Percentiles rank a stretch among this genome's conserved stretches.
These are phyloP conservation scores for Pythium biforme DNA, from an alignment of 352 stramenopile genomes.

Conservation along the genomic window DNA sequence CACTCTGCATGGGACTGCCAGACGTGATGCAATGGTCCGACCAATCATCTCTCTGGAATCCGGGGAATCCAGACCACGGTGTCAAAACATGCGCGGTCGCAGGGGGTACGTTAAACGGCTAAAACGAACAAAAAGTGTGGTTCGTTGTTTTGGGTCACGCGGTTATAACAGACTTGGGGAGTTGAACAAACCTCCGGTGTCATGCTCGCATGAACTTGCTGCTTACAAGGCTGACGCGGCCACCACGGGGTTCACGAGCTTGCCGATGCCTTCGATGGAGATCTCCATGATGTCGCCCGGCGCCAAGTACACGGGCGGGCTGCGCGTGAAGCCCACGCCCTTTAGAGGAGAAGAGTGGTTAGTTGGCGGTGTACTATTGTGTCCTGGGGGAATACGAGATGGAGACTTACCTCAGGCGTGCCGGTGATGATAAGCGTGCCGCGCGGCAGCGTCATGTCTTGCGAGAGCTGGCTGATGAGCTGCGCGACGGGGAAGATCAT, in stretches of 20 bases:
- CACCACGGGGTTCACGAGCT: conserved; percentile 84
- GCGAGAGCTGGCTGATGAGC: conserved; percentile 87
- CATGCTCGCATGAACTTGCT: too few species aligned
- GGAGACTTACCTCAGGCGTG: conserved; percentile 70
- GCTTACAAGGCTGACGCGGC: conserved; percentile 59
- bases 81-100: not conserved
- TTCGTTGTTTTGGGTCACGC: conserved; percentile 3
- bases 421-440: conserved; percentile 90
- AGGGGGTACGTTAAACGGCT: conserved; percentile 10
- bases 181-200: too few species aligned
- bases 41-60: conserved; percentile 22
- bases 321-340: conserved; percentile 87
- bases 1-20: conserved; percentile 23
- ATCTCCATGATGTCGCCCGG: conserved; percentile 90
- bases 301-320: conserved; percentile 81
- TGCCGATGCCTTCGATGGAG: conserved; percentile 89
- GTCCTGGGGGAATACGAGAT: too few species aligned
- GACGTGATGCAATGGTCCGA: conserved; percentile 21
- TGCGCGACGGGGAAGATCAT: conserved; percentile 91
- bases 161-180: not conserved
- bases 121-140: conserved; percentile 8
- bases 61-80: conserved; percentile 12
- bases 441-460: conserved; percentile 86
- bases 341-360: too few species aligned
- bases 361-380: too few species aligned